A percentile compares a stretch with the other conserved stretches of the same genome.
Conservation (phyloP, 2,329 filamentous ascomycete genomes). For the Rutstroemia sp. region DNA sequence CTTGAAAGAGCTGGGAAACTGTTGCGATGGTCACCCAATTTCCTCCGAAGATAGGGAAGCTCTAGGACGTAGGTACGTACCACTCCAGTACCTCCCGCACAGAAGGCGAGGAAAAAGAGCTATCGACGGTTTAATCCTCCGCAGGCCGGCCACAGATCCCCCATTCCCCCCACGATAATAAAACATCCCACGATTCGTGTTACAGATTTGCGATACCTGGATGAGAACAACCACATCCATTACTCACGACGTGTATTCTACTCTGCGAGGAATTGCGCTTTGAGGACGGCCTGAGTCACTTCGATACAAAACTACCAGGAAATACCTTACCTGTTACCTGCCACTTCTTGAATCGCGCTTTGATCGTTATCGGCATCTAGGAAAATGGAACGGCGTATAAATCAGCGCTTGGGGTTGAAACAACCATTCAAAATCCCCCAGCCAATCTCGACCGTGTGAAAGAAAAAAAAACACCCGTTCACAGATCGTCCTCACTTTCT, state of each 20-base stretch:
- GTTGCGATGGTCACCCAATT: too few relatives aligned
- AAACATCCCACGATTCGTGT: not conserved
- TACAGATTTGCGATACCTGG: not conserved
- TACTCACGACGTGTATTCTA: not conserved
- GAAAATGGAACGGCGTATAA: not conserved
- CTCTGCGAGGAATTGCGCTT: not conserved
- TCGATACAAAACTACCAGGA: not conserved
- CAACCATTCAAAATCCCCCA: not conserved
- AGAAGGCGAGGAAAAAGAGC: not conserved
- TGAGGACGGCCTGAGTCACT: not conserved
- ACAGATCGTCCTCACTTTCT: not conserved
- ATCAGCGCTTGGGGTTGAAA: not conserved
- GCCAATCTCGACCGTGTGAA: not conserved
- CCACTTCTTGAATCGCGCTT: not conserved
- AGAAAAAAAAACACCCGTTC: not conserved
- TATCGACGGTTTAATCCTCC: not conserved
- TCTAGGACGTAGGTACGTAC: too few relatives aligned
- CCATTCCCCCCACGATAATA: not conserved
- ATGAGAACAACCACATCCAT: not conserved
- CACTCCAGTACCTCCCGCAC: too few relatives aligned
- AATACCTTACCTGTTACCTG: not conserved
- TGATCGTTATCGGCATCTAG: not conserved
- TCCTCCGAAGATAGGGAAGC: too few relatives aligned
- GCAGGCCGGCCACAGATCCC: not conserved
- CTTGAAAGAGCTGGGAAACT: too few relatives aligned